Evolutionary conservation across 805 yeast species (phyloP), one percentile per base, ranked within the genome.

Genomic region (Lipomyces kockii): DNA sequence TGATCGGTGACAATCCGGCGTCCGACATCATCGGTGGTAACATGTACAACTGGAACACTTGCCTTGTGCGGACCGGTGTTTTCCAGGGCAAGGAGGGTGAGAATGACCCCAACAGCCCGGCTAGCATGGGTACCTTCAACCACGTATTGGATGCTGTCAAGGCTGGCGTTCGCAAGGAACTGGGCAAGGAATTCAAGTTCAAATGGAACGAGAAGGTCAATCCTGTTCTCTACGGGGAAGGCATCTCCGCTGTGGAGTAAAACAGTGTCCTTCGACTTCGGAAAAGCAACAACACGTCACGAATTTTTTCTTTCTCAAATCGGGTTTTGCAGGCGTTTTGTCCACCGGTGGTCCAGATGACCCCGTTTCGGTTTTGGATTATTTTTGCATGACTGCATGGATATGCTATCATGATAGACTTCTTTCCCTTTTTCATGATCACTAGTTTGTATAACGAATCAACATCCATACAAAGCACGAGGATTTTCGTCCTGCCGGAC

Each of bases 1-100:
- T 90, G 79, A 95, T 90, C 61, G 97, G 97, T 74, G 97, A 90
- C 76, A 90, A 96, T 14, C 97, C 97, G 22, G 96, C 90, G 79
- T 88, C 93, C 6, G 97, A 90, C 78, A 90, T 90, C 71, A 83
- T 95, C 78, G 91, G 91, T 80, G 96, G 96, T 63, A 90, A 90
- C 80, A 87, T 92, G 22, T 94, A 90, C 78, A 95, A 90, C 76
- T 90, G 97, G 97, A 87, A 84, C 79, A 90, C 96, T 34, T 90
- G 91, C 67, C 82, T 90, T 75, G 97, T 90, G 52, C 89, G 90
- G 79, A 90, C 97, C 51, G 97, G 97, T 77, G 97, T 90, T 65
- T 90, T 90, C 79, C 87, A 89, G 79, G 91, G 85, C 97, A 25
- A 89, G 87, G 55, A 51, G 32, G 55, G 55, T 51, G 55, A 51